Evolutionary conservation across 352 stramenopile species (phyloP).

Genomic region (Phytophthora sansomeana): DNA sequence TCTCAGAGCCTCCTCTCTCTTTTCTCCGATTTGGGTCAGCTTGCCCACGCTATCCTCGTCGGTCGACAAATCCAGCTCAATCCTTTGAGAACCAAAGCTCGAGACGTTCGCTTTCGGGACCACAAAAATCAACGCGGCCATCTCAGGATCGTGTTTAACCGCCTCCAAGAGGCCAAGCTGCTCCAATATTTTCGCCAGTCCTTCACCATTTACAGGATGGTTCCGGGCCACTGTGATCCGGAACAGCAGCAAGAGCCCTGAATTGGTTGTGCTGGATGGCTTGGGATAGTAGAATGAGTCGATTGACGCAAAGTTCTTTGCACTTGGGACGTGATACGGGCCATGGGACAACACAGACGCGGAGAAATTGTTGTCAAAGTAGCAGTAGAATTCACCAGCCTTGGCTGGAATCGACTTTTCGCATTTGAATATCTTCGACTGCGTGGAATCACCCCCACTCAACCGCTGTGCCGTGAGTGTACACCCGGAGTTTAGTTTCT

Average conservation of each 20-base stretch:
- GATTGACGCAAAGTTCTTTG: slow-evolving; percentile 11
- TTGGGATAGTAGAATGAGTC: slow-evolving; percentile 21
- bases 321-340: neutral
- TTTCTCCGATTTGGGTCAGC: too few species aligned
- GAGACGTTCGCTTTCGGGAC: too few species aligned
- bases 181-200: neutral
- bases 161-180: neutral
- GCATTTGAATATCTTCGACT: neutral
- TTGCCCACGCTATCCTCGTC: too few species aligned
- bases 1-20: too few species aligned
- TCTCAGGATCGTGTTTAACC: too few species aligned
- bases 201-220: slow-evolving; percentile 10
- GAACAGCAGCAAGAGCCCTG: slow-evolving; percentile 9
- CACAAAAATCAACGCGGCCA: too few species aligned
- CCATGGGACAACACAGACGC: slow-evolving; percentile 1
- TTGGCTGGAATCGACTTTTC: neutral
- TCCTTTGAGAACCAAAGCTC: too few species aligned
- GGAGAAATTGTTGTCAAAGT: slow-evolving; percentile 7
- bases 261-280: neutral
- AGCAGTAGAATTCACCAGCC: neutral
- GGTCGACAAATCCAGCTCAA: too few species aligned
- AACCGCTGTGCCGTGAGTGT: neutral
- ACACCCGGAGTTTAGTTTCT: neutral
- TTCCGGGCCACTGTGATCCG: slow-evolving; percentile 6
- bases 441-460: neutral